Conservation (phyloP, 139 green algal species). For the Chlamydomonas sphaeroides region DNA sequence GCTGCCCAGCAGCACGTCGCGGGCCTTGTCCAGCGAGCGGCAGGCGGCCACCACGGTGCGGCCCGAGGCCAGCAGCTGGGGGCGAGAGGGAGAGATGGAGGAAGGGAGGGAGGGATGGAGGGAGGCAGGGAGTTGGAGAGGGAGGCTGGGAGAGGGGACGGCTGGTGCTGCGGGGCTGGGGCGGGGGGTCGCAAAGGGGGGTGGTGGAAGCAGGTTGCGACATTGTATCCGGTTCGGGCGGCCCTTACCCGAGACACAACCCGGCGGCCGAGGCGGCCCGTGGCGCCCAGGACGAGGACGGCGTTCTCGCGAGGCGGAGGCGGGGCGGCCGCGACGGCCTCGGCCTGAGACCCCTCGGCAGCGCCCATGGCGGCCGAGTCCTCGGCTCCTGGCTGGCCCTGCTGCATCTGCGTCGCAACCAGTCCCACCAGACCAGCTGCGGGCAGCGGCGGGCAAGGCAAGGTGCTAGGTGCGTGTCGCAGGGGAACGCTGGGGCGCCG, state of each 20-base stretch:
- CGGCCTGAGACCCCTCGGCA: background rate
- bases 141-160: too few relatives aligned
- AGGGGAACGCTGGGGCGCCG: too few relatives aligned
- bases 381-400: background rate
- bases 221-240: too few relatives aligned
- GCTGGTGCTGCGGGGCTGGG: too few relatives aligned
- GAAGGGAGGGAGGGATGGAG: background rate
- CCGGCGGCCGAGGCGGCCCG: constrained; percentile 69
- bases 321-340: background rate
- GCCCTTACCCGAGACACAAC: too few relatives aligned
- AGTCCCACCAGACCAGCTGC: constrained; percentile 1
- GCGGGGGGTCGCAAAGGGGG: too few relatives aligned
- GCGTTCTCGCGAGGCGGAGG: constrained; percentile 69
- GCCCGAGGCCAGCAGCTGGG: constrained; percentile 68
- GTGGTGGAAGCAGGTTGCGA: too few relatives aligned
- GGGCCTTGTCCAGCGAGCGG: constrained; percentile 60
- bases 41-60: constrained; percentile 81
- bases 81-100: background rate
- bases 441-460: too few relatives aligned
- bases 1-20: constrained; percentile 19
- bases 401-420: constrained; percentile 5
- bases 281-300: constrained; percentile 85
- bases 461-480: too few relatives aligned
- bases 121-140: background rate
- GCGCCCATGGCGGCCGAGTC: background rate